Percentiles rank a stretch among this genome's conserved stretches.
phyloP scores from a whole-genome alignment of 805 yeast species.

The Saccharomycopsis sp. region DNA sequence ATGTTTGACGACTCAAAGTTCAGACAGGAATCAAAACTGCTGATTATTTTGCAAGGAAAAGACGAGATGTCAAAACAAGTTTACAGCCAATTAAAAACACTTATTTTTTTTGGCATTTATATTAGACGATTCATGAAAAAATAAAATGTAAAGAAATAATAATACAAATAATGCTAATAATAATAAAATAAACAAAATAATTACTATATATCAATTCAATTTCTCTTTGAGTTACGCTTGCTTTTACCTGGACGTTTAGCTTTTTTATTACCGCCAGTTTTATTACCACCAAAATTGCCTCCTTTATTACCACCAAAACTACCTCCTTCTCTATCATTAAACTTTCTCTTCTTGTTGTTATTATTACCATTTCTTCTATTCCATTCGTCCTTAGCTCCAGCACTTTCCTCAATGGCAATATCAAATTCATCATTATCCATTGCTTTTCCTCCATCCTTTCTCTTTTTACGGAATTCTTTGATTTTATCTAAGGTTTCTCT shows the following conservation, averaged over 20 bases:
- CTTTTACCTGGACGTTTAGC: conserved; percentile 18
- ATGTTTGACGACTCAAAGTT: too few species aligned
- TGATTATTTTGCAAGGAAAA: too few species aligned
- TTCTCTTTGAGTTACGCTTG: conserved; percentile 6
- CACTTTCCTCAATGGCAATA: conserved; percentile 86
- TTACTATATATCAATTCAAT: neutral
- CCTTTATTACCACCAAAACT: conserved; percentile 2
- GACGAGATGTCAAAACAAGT: too few species aligned
- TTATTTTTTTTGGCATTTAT: too few species aligned
- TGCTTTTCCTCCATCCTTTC: conserved; percentile 41
- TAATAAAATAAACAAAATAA: too few species aligned
- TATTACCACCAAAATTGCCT: neutral
- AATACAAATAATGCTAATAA: too few species aligned
- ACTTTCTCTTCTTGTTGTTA: conserved; percentile 5
- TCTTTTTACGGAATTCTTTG: conserved; percentile 84
- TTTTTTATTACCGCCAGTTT: conserved; percentile 6
- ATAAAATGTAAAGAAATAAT: too few species aligned
- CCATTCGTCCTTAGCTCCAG: conserved; percentile 44
- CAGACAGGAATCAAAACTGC: too few species aligned
- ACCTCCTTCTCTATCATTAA: conserved; percentile 4
- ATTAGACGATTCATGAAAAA: too few species aligned
- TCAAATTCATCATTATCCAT: conserved; percentile 55
- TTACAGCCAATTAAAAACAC: too few species aligned
- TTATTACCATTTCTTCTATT: conserved; percentile 3
- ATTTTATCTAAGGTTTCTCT: conserved; percentile 82